phyloP scores from a whole-genome alignment of 129 eudicot species.

The Centrapalus pauciflorus region DNA sequence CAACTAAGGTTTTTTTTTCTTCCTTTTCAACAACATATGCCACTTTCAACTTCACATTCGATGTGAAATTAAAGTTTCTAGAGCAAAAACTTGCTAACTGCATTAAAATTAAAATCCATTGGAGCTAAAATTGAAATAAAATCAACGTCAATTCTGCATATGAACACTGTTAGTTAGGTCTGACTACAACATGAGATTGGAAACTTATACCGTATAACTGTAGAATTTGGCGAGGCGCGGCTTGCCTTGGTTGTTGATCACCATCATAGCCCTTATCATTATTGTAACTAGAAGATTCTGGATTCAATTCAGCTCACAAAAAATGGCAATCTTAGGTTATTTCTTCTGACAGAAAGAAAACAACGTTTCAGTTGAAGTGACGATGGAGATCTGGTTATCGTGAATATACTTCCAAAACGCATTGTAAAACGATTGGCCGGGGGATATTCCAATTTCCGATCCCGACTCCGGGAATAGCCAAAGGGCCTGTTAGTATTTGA shows the following conservation, averaged over 20 bases:
- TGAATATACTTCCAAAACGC: constrained; percentile 15
- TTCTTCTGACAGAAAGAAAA: background rate
- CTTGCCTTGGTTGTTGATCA: constrained; percentile 58
- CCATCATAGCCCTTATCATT: constrained; percentile 56
- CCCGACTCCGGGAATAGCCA: constrained; percentile 1
- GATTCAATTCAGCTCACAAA: background rate
- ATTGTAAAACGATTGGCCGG: background rate
- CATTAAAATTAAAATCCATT: background rate
- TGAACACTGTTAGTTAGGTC: background rate
- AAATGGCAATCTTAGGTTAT: background rate
- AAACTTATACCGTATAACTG: constrained; percentile 35
- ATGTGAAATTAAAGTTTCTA: background rate
- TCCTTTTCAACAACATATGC: background rate
- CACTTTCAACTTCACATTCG: background rate
- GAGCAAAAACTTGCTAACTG: background rate
- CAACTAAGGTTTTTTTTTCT: background rate
- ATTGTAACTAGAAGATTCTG: background rate
- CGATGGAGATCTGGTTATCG: constrained; percentile 13
- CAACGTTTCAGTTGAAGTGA: background rate
- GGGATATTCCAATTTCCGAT: background rate
- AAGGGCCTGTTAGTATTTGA: too few species aligned
- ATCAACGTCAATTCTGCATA: background rate
- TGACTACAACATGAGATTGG: background rate
- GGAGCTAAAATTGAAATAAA: background rate
- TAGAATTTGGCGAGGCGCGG: constrained; percentile 55